These are phyloP conservation scores for Rhytidhysteron rufulum DNA, from an alignment of 2,329 filamentous ascomycete genomes.

Conservation along the genomic window DNA sequence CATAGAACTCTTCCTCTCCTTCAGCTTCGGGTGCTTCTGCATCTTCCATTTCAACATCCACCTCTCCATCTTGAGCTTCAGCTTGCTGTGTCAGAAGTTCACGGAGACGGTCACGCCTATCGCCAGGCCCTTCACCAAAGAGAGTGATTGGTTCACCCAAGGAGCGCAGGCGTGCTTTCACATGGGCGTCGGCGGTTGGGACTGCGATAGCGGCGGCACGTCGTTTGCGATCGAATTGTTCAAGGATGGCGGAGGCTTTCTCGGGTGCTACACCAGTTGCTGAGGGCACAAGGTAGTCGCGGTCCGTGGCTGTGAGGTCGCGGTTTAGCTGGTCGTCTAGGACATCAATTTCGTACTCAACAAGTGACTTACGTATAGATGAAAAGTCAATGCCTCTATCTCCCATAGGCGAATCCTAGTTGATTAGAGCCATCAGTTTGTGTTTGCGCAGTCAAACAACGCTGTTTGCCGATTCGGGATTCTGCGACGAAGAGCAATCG, in stretches of 20 bases:
- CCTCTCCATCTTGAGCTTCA: constrained; percentile 47
- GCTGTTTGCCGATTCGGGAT: constrained; percentile 23
- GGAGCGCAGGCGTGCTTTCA: constrained; percentile 75
- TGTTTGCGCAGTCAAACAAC: constrained; percentile 7
- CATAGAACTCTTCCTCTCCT: constrained; percentile 89
- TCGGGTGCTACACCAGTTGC: constrained; percentile 68
- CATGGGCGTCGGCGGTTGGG: constrained; percentile 86
- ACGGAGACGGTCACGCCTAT: constrained; percentile 81
- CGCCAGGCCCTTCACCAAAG: constrained; percentile 84
- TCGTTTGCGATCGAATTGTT: constrained; percentile 87
- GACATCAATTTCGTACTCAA: no score
- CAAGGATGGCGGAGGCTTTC: constrained; percentile 78
- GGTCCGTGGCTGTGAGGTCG: constrained; percentile 64
- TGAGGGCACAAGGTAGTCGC: constrained; percentile 76
- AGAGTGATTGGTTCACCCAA: constrained; percentile 91
- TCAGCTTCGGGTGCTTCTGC: constrained; percentile 45
- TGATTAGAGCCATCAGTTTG: constrained; percentile 5
- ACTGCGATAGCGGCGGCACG: constrained; percentile 85
- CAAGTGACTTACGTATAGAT: constrained; percentile 63
- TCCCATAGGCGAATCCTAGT: constrained; percentile 50
- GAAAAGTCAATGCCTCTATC: constrained; percentile 61
- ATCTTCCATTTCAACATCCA: constrained; percentile 54
- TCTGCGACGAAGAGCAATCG: constrained; percentile 4
- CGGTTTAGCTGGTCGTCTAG: no score
- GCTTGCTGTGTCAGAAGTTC: constrained; percentile 70